phyloP scores from a whole-genome alignment of 441 rosid genomes.

The Brassica balearica region DNA sequence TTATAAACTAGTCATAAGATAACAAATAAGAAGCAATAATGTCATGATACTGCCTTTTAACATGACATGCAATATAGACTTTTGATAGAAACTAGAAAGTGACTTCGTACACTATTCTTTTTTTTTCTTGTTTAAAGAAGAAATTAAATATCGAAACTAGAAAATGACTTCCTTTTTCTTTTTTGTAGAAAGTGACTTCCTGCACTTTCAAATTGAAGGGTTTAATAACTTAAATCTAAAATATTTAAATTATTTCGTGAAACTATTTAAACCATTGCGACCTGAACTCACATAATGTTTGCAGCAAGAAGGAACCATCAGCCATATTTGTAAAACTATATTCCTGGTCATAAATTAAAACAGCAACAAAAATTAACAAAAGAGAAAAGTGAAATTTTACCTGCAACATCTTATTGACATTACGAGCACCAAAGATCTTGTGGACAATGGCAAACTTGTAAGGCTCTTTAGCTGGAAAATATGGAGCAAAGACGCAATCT shows the following conservation, averaged over 20 bases:
- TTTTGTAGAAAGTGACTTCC: too few species aligned
- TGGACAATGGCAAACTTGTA: slow-evolving; percentile 88
- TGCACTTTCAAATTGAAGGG: background rate
- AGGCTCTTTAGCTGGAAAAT: slow-evolving; percentile 87
- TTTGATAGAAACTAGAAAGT: slow-evolving; percentile 40
- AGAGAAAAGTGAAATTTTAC: slow-evolving; percentile 42
- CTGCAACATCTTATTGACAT: slow-evolving; percentile 91
- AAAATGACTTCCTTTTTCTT: too few species aligned
- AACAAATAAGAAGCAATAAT: slow-evolving; percentile 23
- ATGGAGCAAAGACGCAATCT: slow-evolving; percentile 85
- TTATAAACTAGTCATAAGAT: slow-evolving; percentile 16
- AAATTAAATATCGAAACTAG: too few species aligned
- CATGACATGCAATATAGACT: slow-evolving; percentile 40
- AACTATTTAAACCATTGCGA: background rate
- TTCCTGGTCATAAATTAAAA: background rate
- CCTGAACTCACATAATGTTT: background rate
- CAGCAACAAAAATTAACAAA: background rate
- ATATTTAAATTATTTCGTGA: background rate
- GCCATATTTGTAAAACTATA: background rate
- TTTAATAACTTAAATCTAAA: background rate
- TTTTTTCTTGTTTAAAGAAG: too few species aligned
- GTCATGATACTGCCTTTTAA: slow-evolving; percentile 31
- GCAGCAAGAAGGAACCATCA: too few species aligned
- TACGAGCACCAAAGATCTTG: slow-evolving; percentile 91
- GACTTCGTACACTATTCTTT: slow-evolving; percentile 41